Percentiles rank a stretch among this genome's conserved stretches.
These are phyloP conservation scores for Wallemia ichthyophaga DNA, from an alignment of 1,284 basidiomycete genomes.

Conservation along the genomic window DNA sequence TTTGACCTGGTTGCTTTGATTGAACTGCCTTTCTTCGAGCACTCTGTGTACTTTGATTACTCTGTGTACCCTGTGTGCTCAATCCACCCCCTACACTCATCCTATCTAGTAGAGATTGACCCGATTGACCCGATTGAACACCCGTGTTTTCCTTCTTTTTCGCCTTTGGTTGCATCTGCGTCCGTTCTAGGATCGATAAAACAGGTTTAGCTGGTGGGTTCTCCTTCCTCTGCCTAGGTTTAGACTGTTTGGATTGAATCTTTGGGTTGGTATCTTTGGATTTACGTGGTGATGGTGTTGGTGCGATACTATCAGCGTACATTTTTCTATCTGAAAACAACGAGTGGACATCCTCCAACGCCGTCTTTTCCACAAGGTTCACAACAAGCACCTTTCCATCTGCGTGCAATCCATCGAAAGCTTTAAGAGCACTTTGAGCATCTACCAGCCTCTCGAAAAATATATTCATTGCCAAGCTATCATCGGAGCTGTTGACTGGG, in stretches of 20 bases:
- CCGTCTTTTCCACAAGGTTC: background rate
- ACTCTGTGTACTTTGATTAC: no score
- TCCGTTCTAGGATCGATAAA: background rate
- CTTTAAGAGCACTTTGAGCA: background rate
- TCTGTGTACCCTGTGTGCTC: no score
- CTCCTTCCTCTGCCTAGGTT: background rate
- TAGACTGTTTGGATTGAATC: background rate
- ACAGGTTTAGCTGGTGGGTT: background rate
- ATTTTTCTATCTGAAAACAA: background rate
- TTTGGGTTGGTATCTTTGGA: no score
- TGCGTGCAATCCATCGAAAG: background rate
- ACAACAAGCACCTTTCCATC: background rate
- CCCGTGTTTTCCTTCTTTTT: no score
- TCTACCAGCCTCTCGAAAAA: background rate
- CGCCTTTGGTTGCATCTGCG: background rate
- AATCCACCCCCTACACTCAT: no score
- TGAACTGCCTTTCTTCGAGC: no score
- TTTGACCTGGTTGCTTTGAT: no score
- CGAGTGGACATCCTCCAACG: background rate
- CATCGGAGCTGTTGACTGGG: background rate
- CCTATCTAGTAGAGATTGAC: no score
- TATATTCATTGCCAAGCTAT: background rate
- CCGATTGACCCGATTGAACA: no score
- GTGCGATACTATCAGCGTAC: background rate
- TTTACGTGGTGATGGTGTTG: background rate